phyloP scores from a whole-genome alignment of 2,329 filamentous ascomycete genomes.

The Mycosphaerelloides madeirae region DNA sequence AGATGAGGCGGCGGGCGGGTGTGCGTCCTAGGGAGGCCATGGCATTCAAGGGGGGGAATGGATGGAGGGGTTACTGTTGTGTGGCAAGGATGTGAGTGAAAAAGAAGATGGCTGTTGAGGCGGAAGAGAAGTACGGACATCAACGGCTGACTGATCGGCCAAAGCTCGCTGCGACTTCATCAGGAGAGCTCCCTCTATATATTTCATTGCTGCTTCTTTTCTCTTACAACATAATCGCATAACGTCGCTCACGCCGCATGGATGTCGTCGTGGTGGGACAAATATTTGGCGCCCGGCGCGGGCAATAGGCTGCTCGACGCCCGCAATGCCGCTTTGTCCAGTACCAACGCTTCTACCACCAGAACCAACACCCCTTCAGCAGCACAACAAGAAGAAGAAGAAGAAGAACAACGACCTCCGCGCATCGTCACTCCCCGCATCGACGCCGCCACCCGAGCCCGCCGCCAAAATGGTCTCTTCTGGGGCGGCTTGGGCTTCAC shows the following conservation, averaged over 20 bases:
- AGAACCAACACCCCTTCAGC: too few relatives aligned
- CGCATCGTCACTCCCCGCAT: conserved; percentile 19
- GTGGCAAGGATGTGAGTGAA: not conserved
- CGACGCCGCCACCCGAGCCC: conserved; percentile 24
- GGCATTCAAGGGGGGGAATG: not conserved
- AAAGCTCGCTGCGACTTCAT: too few relatives aligned
- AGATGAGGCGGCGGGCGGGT: conserved; percentile 16
- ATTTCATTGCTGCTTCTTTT: too few relatives aligned
- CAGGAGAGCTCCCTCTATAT: too few relatives aligned
- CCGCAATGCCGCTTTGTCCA: not conserved
- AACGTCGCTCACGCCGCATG: too few relatives aligned
- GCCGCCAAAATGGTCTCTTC: conserved; percentile 51
- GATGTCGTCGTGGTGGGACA: conserved; percentile 34
- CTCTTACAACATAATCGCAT: too few relatives aligned
- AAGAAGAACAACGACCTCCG: not conserved
- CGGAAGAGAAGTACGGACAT: too few relatives aligned
- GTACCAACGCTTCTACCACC: not conserved
- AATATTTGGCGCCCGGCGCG: conserved; percentile 31
- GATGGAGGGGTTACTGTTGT: conserved; percentile 1
- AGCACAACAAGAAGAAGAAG: conserved; percentile 2
- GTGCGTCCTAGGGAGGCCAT: conserved; percentile 18
- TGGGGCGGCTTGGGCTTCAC: conserved; percentile 72
- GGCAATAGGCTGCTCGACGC: conserved; percentile 14
- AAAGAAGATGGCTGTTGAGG: not conserved
- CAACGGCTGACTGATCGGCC: not conserved